Conservation (phyloP, 208 protist genomes). For the Trypanosomatidae sp. region DNA sequence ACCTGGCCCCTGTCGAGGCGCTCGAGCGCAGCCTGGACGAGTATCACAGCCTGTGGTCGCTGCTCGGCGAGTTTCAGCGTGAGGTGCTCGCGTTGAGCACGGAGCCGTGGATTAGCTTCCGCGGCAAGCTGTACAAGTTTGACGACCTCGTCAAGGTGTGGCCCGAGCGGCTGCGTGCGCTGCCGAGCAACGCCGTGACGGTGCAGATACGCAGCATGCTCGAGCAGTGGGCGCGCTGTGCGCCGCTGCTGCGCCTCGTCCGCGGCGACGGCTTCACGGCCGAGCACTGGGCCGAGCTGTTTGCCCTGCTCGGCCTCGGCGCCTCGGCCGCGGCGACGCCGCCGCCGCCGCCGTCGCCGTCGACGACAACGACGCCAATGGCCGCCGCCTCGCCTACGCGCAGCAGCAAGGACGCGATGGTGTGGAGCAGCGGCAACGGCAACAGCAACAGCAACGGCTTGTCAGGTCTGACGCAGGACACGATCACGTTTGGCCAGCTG, state of each 20-base stretch:
- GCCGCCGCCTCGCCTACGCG: no score
- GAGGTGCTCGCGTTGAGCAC: slow-evolving; percentile 62
- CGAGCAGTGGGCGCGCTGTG: slow-evolving; percentile 69
- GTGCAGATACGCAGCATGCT: slow-evolving; percentile 84
- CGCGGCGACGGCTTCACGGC: slow-evolving; percentile 92
- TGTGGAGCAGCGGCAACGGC: no score
- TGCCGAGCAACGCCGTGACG: slow-evolving; percentile 62
- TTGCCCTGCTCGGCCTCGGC: slow-evolving; percentile 70
- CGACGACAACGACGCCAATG: no score
- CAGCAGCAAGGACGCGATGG: no score
- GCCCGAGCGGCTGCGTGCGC: slow-evolving; percentile 76
- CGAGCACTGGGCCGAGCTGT: slow-evolving; percentile 93
- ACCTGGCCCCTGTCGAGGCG: slow-evolving; percentile 61
- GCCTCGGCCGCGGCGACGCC: no score
- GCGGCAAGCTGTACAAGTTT: slow-evolving; percentile 88
- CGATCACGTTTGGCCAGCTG: slow-evolving; percentile 87
- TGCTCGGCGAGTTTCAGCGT: slow-evolving; percentile 76
- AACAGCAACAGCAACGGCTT: no score
- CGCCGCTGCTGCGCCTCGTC: slow-evolving; percentile 86
- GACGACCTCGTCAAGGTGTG: slow-evolving; percentile 93
- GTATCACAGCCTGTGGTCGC: slow-evolving; percentile 76
- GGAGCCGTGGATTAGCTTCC: slow-evolving; percentile 92
- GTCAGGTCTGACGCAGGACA: slow-evolving; percentile 74
- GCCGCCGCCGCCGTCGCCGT: no score
- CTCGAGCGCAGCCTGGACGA: slow-evolving; percentile 76